Base-by-base conservation (phyloP, 2,329 filamentous ascomycete genomes). In the Scorias spongiosa region DNA sequence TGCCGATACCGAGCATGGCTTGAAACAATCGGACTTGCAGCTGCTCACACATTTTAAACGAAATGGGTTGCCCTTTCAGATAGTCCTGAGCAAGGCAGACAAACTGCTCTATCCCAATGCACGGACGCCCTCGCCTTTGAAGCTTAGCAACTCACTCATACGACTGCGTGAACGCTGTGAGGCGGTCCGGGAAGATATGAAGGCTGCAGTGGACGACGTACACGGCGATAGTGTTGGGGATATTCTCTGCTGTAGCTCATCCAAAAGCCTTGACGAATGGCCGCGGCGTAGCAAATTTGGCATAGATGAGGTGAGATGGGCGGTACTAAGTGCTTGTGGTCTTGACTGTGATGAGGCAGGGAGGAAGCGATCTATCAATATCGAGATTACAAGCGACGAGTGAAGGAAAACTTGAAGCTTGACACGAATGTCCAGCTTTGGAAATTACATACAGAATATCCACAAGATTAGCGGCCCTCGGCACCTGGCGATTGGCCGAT, bases 21-120 rank as follows among this genome's bases (percentile, higher is more conserved):
- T 81, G 39, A 83, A 82, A 56, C 55, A 62, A n/a, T 70, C 63
- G 2, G 80, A 85, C 54, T 50, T 66, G 28, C 63, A 72, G 34
- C 63, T 84, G 15, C 62, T 85, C 7, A 61, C 66, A 5, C 59
- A 76, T 17, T 66, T 84, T 40, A 65, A 72, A 12, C 51, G 69
- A 39, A 64, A 69, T n/a, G 71, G 70, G 1, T 70, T 83, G 12
- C 66, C 74, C 0, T 76, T 78, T 56, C 79, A 84, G 56, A 63
- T 84, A 12, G 64, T 85, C 12, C 55, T 84, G n/a, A 74, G 71
- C 6, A 84, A 84, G 57, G 68, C 74, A 6, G 80, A 85, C 55
- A 71, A 72, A 47, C 47, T 79, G 11, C 52, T 78, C 5, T 56
- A 51, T 46, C 53, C 57, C 2, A 45, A 48, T 12, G 28, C 54